phyloP scores from a whole-genome alignment of 352 stramenopile species.

The Phytopythium oedochilum region DNA sequence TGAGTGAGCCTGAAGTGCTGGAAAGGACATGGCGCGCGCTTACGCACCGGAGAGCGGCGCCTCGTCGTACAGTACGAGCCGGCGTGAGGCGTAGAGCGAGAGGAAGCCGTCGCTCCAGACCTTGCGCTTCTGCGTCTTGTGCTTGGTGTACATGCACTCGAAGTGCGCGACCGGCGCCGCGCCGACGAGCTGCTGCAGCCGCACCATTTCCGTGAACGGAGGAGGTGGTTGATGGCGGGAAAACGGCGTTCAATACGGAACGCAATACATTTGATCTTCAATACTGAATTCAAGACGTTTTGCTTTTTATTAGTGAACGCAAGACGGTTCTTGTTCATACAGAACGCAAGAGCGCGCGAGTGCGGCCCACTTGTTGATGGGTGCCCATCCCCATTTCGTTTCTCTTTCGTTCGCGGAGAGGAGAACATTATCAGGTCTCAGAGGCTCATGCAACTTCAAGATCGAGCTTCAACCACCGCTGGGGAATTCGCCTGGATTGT shows the following conservation, averaged over 20 bases:
- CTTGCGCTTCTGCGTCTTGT: constrained; percentile 87
- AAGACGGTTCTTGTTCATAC: too few species aligned
- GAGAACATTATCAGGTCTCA: constrained; percentile 8
- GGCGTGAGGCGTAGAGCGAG: constrained; percentile 38
- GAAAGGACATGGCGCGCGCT: neutral
- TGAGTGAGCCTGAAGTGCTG: neutral
- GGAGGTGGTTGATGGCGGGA: neutral
- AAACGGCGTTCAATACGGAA: too few species aligned
- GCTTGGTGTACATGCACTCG: constrained; percentile 86
- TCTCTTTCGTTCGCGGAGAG: neutral
- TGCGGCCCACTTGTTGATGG: neutral
- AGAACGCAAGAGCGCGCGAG: too few species aligned
- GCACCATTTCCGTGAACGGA: too few species aligned
- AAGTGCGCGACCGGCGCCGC: constrained; percentile 36
- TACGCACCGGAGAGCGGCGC: constrained; percentile 24
- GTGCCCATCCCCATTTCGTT: neutral
- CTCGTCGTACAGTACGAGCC: constrained; percentile 61
- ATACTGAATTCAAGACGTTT: too few species aligned
- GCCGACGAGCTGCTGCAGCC: constrained; percentile 46
- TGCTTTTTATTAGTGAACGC: too few species aligned
- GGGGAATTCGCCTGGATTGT: too few species aligned
- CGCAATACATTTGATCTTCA: too few species aligned
- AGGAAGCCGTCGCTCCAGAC: constrained; percentile 78
- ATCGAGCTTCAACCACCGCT: neutral
- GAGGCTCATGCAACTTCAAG: constrained; percentile 6